A percentile compares a stretch with the other conserved stretches of the same genome.
phyloP scores from a whole-genome alignment of 192 early-diverging fungal genomes.

The Entophlyctis helioformis region DNA sequence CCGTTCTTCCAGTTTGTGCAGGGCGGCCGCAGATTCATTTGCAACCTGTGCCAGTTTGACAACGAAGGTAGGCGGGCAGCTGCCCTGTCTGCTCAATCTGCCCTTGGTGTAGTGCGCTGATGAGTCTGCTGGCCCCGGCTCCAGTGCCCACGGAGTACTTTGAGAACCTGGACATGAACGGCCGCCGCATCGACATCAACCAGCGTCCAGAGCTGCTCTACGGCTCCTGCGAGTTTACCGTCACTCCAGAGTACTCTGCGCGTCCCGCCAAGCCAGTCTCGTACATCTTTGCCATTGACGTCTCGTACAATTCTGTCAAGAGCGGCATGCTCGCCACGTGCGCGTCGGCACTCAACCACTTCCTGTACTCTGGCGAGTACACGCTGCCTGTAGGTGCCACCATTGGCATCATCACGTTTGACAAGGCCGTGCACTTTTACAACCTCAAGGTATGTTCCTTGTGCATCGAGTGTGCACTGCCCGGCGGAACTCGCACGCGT shows the following conservation, averaged over 20 bases:
- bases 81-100: neutral
- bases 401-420: conserved; percentile 85
- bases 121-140: neutral
- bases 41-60: conserved; percentile 85
- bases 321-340: conserved; percentile 66
- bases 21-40: conserved; percentile 83
- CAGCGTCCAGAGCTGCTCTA: conserved; percentile 77
- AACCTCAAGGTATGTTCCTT: conserved; percentile 56
- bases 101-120: neutral
- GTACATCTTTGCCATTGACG: conserved; percentile 92
- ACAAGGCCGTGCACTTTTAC: conserved; percentile 88
- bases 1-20: conserved; percentile 77
- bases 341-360: conserved; percentile 51
- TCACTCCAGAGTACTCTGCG: conserved; percentile 59
- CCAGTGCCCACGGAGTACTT: conserved; percentile 82
- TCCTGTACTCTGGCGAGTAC: conserved; percentile 46
- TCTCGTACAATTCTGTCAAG: conserved; percentile 75
- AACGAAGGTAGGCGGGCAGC: conserved; percentile 52
- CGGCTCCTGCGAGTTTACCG: conserved; percentile 87
- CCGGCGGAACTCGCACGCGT: too few species aligned
- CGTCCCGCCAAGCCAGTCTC: conserved; percentile 55
- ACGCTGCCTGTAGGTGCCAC: conserved; percentile 23
- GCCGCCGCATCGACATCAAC: conserved; percentile 70
- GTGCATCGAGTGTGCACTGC: too few species aligned
- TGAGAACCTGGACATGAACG: conserved; percentile 86